Conservation (phyloP, 805 yeast species). For the Wickerhamiella dianesei region DNA sequence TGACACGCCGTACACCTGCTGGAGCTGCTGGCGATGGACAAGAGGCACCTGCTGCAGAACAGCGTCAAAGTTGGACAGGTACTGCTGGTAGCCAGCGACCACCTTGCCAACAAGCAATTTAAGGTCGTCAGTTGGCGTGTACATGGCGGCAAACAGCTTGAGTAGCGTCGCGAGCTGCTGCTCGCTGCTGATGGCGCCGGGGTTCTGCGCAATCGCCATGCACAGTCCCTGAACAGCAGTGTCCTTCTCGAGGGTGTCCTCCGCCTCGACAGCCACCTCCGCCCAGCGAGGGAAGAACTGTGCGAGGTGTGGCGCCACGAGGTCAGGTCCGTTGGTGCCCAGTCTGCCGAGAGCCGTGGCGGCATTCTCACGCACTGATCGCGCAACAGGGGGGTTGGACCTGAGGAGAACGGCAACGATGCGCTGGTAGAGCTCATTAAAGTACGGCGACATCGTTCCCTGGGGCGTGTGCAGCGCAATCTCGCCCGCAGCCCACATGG, state of each 20-base stretch:
- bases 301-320: constrained; percentile 43
- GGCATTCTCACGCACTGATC: constrained; percentile 58
- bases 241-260: constrained; percentile 79
- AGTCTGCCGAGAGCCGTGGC: constrained; percentile 83
- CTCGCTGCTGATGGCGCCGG: constrained; percentile 43
- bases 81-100: constrained; percentile 18
- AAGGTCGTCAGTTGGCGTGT: constrained; percentile 23
- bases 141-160: constrained; percentile 19
- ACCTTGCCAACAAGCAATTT: constrained; percentile 20
- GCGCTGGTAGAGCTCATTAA: constrained; percentile 39
- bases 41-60: constrained; percentile 14
- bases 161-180: constrained; percentile 21
- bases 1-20: constrained; percentile 11
- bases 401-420: constrained; percentile 48
- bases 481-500: constrained; percentile 91
- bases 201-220: constrained; percentile 49
- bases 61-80: constrained; percentile 17
- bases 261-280: constrained; percentile 41
- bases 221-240: constrained; percentile 78
- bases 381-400: constrained; percentile 39
- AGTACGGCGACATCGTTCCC: constrained; percentile 34
- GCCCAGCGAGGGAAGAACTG: constrained; percentile 60
- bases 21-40: constrained; percentile 18
- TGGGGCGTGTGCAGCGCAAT: constrained; percentile 44
- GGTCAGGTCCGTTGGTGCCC: constrained; percentile 50